Percentiles rank a stretch among this genome's conserved stretches.
Conservation (phyloP, 805 yeast species). For the Metschnikowia continentalis region DNA sequence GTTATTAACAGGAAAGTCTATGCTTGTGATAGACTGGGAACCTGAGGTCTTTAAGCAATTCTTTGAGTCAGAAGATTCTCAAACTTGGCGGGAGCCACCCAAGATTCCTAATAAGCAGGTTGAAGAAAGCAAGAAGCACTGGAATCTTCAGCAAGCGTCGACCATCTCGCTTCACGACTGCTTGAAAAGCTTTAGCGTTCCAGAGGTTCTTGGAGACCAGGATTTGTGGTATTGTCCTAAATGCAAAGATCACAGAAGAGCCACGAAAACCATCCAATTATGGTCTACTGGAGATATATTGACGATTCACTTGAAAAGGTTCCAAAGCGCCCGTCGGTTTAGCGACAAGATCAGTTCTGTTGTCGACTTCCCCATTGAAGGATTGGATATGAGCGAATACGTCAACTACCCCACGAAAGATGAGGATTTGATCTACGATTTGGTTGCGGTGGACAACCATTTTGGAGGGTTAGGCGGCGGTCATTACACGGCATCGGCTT, state of each 20-base stretch:
- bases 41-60: slow-evolving; percentile 43
- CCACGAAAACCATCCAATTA: slow-evolving; percentile 82
- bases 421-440: slow-evolving; percentile 57
- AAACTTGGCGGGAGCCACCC: slow-evolving; percentile 50
- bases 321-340: slow-evolving; percentile 76
- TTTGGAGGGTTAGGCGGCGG: slow-evolving; percentile 97
- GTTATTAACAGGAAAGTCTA: slow-evolving; percentile 22
- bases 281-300: slow-evolving; percentile 94
- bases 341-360: slow-evolving; percentile 85
- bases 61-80: slow-evolving; percentile 45
- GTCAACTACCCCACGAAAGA: slow-evolving; percentile 33
- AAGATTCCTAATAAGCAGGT: slow-evolving; percentile 50
- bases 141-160: slow-evolving; percentile 43
- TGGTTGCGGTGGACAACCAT: slow-evolving; percentile 92
- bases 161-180: slow-evolving; percentile 61
- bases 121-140: slow-evolving; percentile 39
- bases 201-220: slow-evolving; percentile 81
- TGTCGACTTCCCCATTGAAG: slow-evolving; percentile 84
- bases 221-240: slow-evolving; percentile 93
- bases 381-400: slow-evolving; percentile 66
- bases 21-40: slow-evolving; percentile 66
- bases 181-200: slow-evolving; percentile 63
- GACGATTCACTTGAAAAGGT: slow-evolving; percentile 85
- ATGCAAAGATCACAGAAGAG: slow-evolving; percentile 86
- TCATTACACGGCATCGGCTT: slow-evolving; percentile 88